Evolutionary conservation across 2,329 filamentous ascomycete genomes (phyloP).

Genomic region (Ascochyta rabiei): DNA sequence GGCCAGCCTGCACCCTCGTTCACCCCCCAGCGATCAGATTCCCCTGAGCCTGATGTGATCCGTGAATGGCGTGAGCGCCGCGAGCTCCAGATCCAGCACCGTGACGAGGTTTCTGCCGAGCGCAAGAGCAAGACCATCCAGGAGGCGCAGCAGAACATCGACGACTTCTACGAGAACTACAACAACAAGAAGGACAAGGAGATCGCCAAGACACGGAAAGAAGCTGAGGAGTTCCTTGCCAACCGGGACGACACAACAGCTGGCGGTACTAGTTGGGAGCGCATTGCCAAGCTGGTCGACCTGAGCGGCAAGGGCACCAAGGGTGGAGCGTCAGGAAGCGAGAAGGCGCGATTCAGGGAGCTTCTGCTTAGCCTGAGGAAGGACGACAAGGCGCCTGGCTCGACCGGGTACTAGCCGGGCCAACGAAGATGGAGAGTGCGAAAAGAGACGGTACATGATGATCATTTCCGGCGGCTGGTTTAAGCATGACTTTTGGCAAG

Average conservation of each 20-base stretch:
- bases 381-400: slow-evolving; percentile 82
- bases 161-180: slow-evolving; percentile 99
- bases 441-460: slow-evolving; percentile 12
- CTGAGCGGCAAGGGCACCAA: slow-evolving; percentile 89
- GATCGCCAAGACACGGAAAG: slow-evolving; percentile 83
- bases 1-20: slow-evolving; percentile 44
- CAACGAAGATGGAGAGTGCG: neutral
- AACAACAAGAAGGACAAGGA: slow-evolving; percentile 97
- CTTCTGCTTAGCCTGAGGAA: slow-evolving; percentile 85
- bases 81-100: slow-evolving; percentile 80
- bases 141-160: slow-evolving; percentile 91
- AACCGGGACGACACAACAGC: slow-evolving; percentile 90
- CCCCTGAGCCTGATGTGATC: slow-evolving; percentile 88
- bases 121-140: slow-evolving; percentile 86
- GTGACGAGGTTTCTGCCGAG: slow-evolving; percentile 79
- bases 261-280: slow-evolving; percentile 97
- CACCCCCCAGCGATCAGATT: slow-evolving; percentile 64
- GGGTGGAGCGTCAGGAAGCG: slow-evolving; percentile 85
- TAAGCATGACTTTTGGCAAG: slow-evolving; percentile 22
- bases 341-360: slow-evolving; percentile 96
- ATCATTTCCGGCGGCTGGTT: slow-evolving; percentile 15
- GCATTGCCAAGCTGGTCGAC: slow-evolving; percentile 97
- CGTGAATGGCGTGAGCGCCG: slow-evolving; percentile 90
- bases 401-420: slow-evolving; percentile 51
- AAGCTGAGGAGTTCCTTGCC: slow-evolving; percentile 90